Evolutionary conservation across 306 rosid species (phyloP).

Genomic region (Lupinus albus): DNA sequence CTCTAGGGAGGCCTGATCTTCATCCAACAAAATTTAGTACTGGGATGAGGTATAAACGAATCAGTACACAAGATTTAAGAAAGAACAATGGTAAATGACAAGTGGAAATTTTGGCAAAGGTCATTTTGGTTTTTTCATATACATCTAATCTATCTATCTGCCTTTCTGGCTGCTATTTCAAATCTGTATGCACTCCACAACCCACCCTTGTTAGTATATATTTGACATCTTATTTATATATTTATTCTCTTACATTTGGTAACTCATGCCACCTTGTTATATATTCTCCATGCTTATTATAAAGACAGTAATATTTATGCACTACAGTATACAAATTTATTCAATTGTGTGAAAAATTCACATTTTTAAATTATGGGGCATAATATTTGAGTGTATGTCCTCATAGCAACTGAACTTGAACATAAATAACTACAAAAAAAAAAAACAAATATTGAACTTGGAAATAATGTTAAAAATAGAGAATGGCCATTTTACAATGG

Average conservation of each 20-base stretch:
- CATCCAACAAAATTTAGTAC: too few relatives aligned
- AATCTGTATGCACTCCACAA: conserved; percentile 18
- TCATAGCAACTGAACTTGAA: background rate
- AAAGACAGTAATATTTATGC: too few relatives aligned
- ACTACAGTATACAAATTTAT: too few relatives aligned
- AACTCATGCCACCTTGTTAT: too few relatives aligned
- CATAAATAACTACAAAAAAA: background rate
- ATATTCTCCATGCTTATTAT: too few relatives aligned
- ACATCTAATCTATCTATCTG: background rate
- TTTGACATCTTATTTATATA: background rate
- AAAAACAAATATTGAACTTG: background rate
- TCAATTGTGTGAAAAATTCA: too few relatives aligned
- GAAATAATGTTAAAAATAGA: background rate
- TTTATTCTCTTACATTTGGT: background rate
- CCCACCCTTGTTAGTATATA: conserved; percentile 20
- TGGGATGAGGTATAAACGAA: too few relatives aligned
- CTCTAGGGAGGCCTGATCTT: background rate
- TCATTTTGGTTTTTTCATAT: conserved; percentile 1
- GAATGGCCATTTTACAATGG: conserved; percentile 11
- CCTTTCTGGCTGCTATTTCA: conserved; percentile 22
- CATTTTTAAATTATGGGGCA: background rate
- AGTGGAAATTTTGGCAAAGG: conserved; percentile 16
- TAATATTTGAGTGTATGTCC: background rate
- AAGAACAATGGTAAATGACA: too few relatives aligned
- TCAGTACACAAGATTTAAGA: too few relatives aligned